Conservation (phyloP, 2,329 filamentous ascomycete species). For the Alternaria triticimaculans region DNA sequence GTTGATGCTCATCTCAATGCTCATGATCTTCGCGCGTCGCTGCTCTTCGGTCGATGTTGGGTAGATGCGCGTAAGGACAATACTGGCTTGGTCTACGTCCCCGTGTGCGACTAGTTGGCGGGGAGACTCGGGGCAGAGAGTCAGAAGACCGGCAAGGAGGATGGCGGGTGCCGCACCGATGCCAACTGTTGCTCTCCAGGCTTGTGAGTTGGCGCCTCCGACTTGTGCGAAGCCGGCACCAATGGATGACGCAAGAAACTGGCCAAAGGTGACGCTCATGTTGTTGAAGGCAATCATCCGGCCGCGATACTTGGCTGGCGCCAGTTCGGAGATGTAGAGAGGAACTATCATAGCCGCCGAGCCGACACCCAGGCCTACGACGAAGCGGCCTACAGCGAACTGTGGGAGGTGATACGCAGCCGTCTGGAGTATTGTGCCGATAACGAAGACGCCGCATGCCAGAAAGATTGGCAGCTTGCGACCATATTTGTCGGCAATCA, state of each 20-base stretch:
- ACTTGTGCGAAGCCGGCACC: slow-evolving; percentile 47
- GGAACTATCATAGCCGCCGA: slow-evolving; percentile 42
- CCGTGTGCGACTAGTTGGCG: slow-evolving; percentile 48
- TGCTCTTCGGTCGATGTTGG: slow-evolving; percentile 34
- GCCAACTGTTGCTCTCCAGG: slow-evolving; percentile 48
- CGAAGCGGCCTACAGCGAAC: slow-evolving; percentile 39
- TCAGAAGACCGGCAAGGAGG: slow-evolving; percentile 42
- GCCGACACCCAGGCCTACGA: slow-evolving; percentile 42
- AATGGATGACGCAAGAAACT: slow-evolving; percentile 41
- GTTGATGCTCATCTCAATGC: slow-evolving; percentile 41
- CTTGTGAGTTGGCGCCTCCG: slow-evolving; percentile 34
- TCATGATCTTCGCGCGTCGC: slow-evolving; percentile 34
- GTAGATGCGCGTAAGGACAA: slow-evolving; percentile 45
- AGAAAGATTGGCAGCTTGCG: slow-evolving; percentile 40
- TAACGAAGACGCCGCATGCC: slow-evolving; percentile 37
- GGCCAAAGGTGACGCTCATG: slow-evolving; percentile 42
- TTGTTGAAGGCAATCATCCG: slow-evolving; percentile 48
- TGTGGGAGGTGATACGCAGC: slow-evolving; percentile 34
- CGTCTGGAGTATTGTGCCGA: slow-evolving; percentile 39
- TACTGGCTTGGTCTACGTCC: slow-evolving; percentile 38
- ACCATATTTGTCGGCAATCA: slow-evolving; percentile 46
- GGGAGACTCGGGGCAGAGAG: slow-evolving; percentile 47
- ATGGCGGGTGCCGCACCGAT: slow-evolving; percentile 48
- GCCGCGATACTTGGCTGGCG: slow-evolving; percentile 43
- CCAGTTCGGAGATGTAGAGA: slow-evolving; percentile 39